Evolutionary conservation across 2,329 filamentous ascomycete species (phyloP).

Genomic region (Pochonia chlamydosporia): DNA sequence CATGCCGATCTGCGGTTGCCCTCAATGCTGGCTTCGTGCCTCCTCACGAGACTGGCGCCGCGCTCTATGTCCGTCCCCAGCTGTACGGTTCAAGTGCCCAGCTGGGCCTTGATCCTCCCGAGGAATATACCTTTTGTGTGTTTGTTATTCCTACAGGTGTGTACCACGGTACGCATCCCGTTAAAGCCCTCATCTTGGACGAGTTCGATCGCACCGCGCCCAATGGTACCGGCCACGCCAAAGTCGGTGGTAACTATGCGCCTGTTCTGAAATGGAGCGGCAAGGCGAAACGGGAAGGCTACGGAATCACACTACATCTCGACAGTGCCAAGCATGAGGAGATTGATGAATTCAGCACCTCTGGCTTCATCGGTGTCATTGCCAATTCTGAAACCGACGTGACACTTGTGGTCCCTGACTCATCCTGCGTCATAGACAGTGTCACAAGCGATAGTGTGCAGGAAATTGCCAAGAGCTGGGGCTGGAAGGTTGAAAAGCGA

Average conservation of each 20-base stretch:
- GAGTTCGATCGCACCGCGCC: constrained; percentile 93
- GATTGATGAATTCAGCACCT: constrained; percentile 94
- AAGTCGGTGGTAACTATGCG: constrained; percentile 93
- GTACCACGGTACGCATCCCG: constrained; percentile 84
- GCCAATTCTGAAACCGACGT: constrained; percentile 50
- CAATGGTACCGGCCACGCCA: constrained; percentile 83
- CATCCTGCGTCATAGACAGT: constrained; percentile 78
- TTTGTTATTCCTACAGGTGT: constrained; percentile 90
- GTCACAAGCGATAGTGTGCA: constrained; percentile 78
- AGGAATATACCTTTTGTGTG: constrained; percentile 88
- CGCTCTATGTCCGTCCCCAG: constrained; percentile 87
- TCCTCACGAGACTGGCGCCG: constrained; percentile 79
- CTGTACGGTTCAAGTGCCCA: constrained; percentile 85
- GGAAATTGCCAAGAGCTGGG: constrained; percentile 69
- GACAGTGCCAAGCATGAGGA: constrained; percentile 80
- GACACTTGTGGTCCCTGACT: constrained; percentile 82
- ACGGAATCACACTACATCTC: constrained; percentile 89
- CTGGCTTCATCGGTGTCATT: constrained; percentile 80
- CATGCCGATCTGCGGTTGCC: constrained; percentile 73
- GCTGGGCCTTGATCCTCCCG: constrained; percentile 77
- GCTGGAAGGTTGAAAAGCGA: constrained; percentile 78
- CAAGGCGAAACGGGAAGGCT: constrained; percentile 70
- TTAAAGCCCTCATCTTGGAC: constrained; percentile 83
- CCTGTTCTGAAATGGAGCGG: constrained; percentile 87
- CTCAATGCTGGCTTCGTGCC: constrained; percentile 90